Base-by-base conservation (phyloP, 805 yeast species). In the Yarrowia deformans region DNA sequence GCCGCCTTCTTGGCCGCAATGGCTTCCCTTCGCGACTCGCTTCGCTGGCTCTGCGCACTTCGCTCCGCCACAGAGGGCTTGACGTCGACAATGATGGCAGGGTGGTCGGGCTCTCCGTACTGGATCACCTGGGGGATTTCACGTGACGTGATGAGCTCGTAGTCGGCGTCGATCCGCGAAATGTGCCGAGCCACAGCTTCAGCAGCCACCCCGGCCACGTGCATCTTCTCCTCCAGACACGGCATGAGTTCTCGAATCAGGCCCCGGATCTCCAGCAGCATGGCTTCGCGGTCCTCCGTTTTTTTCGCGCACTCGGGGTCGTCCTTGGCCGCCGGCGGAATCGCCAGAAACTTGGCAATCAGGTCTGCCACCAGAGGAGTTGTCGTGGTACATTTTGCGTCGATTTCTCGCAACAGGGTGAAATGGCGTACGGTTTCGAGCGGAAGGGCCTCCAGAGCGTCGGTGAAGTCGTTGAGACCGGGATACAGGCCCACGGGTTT, bases 161-260 rank as follows among this genome's bases (percentile, higher is more conserved):
- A 93, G 75, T 91, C 97, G 73, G 89, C 86, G 75, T 93, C 90
- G 72, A 95, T 83, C 66, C 98, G 83, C 66, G 82, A 84, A 69
- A 91, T 79, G 74, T 91, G 90, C 70, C 88, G 86, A 39, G 83
- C 80, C 56, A 93, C 84, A 13, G 88, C 84, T 73, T 93, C 98
- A 39, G 91, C 84, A 29, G 98, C 97, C 48, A 91, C 88, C 1
- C 94, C 89, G 5, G 98, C 94, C 50, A 95, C 97, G 77, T 94
- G 98, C 96, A 95, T 92, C 79, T 95, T 95, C 77, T 95, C 98
- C 77, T 94, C 98, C 69, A 94, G 79, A 71, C 97, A 91, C 0
- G 98, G 98, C 81, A 94, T 87, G 69, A 94, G 82, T 70, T 91
- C 97, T 71, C 83, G 81, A 19, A 87, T 81, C 42, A 82, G 72